Base-by-base conservation (phyloP, 2,329 filamentous ascomycete species). In the Trichoderma arundinaceum region DNA sequence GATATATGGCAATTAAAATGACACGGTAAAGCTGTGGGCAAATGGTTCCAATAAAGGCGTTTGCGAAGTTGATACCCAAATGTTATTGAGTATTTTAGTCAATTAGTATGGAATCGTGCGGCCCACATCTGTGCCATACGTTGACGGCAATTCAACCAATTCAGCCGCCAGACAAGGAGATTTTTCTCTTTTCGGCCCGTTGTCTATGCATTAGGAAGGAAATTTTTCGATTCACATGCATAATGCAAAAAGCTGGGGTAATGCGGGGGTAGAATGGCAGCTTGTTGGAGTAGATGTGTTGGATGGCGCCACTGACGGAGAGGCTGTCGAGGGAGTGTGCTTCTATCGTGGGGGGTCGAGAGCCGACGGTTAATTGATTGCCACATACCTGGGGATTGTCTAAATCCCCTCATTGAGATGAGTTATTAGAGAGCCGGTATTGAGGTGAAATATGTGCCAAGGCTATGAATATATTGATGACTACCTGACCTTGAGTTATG, bases 321-420 rank as follows among this genome's bases (percentile, higher is more conserved):
- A 63, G 17, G 41, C 15, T 53, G 8, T 33, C 22, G 28, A 43
- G n/a, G 38, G 38, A 1, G 28, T 38, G 49, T 41, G 46, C n/a
- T 46, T 1, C 6, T 22, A n/a, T 35, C 12, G 35, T 51, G 22
- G 39, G 39, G 39, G n/a, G 15, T 44, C 28, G 22, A 46, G 22
- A 35, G 28, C 59, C 59, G 59, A 54, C 59, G 59, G 59, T 19
- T 63, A 44, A 46, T 64, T 41, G n/a, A 38, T 19, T 43, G 35
- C 15, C 38, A 35, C 22, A 8, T 15, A 17, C 2, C 22, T 28
- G 2, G 32, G 32, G n/a, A 8, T n/a, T 15, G 15, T 2, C 0
- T 4, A 32, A 32, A 32, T 1, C 15, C 28, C 28, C 8, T 17
- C 8, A 8, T 32, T 15, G 15, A 10, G 22, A 5, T 49, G 15